A percentile compares a stretch with the other conserved stretches of the same genome.
These are phyloP conservation scores for Quercus berberidifolia DNA, from an alignment of 306 rosid genomes.

Conservation along the genomic window DNA sequence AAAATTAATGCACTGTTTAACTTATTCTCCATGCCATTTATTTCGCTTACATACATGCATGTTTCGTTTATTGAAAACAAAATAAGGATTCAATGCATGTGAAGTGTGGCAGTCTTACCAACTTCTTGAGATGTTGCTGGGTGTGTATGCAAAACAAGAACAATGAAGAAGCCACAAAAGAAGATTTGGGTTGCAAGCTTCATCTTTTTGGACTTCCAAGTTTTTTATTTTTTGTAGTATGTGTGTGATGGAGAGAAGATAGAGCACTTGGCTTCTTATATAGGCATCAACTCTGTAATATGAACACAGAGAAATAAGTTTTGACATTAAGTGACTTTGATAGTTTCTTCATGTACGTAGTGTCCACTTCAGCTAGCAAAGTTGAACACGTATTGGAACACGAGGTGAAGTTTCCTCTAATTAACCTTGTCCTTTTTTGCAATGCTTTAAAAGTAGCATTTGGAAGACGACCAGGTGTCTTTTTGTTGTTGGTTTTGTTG, in stretches of 20 bases:
- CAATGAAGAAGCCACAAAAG: conserved; percentile 25
- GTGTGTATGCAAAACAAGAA: conserved; percentile 24
- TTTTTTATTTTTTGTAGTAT: not conserved
- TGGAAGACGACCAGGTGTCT: not conserved
- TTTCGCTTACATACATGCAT: not conserved
- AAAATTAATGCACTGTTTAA: not conserved
- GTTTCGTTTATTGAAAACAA: not conserved
- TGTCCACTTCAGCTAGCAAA: not conserved
- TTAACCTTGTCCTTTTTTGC: not conserved
- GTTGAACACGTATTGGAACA: not conserved
- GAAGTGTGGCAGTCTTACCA: conserved; percentile 31
- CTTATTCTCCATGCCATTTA: not conserved
- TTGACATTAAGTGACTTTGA: not conserved
- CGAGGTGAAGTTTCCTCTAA: not conserved
- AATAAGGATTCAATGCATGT: not conserved
- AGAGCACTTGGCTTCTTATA: not conserved
- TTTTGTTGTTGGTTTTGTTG: not conserved
- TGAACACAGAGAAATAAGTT: not conserved
- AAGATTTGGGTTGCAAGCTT: conserved; percentile 15
- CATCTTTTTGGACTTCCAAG: conserved; percentile 14
- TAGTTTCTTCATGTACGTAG: not conserved
- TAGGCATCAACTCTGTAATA: not conserved
- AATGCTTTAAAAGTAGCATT: not conserved
- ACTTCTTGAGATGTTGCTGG: conserved; percentile 43
- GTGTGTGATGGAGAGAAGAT: not conserved